These are phyloP conservation scores for Lecanosticta acicola DNA, from an alignment of 2,329 filamentous ascomycete species.

Conservation along the genomic window DNA sequence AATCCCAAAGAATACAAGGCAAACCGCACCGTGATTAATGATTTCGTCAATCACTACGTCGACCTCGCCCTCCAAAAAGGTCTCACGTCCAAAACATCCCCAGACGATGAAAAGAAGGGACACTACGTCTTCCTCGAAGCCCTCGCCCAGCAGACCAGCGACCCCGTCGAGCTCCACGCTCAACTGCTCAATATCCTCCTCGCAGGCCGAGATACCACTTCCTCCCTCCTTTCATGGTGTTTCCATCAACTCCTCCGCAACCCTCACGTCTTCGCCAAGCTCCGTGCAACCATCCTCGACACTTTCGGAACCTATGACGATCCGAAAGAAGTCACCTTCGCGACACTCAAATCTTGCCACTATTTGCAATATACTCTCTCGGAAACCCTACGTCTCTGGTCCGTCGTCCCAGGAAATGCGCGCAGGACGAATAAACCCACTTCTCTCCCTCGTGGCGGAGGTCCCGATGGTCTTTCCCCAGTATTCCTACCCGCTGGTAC, in stretches of 20 bases:
- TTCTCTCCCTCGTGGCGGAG: conserved; percentile 61
- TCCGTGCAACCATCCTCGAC: conserved; percentile 47
- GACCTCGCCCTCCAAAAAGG: conserved; percentile 39
- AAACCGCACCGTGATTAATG: conserved; percentile 38
- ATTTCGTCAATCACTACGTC: conserved; percentile 43
- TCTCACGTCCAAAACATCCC: conserved; percentile 16
- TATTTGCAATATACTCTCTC: conserved; percentile 51
- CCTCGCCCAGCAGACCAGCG: conserved; percentile 42
- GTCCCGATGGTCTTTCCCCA: conserved; percentile 49
- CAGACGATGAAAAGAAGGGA: conserved; percentile 29
- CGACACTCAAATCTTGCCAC: conserved; percentile 64
- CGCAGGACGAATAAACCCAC: conserved; percentile 66
- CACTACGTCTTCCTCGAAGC: conserved; percentile 44
- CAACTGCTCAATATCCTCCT: conserved; percentile 59
- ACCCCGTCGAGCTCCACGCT: conserved; percentile 39
- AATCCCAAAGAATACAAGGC: conserved; percentile 35
- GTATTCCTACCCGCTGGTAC: conserved; percentile 39
- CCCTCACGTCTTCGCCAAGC: conserved; percentile 43
- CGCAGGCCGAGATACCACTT: conserved; percentile 58
- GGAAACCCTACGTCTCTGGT: conserved; percentile 65
- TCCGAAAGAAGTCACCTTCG: conserved; percentile 44
- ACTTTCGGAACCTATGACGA: conserved; percentile 43
- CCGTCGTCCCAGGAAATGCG: conserved; percentile 72
- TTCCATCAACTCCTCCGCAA: conserved; percentile 49
- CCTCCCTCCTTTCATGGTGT: conserved; percentile 49